Percentiles rank a stretch among this genome's conserved stretches.
Evolutionary conservation across 2,329 filamentous ascomycete genomes (phyloP).

Genomic region (Diaporthe nobilis): DNA sequence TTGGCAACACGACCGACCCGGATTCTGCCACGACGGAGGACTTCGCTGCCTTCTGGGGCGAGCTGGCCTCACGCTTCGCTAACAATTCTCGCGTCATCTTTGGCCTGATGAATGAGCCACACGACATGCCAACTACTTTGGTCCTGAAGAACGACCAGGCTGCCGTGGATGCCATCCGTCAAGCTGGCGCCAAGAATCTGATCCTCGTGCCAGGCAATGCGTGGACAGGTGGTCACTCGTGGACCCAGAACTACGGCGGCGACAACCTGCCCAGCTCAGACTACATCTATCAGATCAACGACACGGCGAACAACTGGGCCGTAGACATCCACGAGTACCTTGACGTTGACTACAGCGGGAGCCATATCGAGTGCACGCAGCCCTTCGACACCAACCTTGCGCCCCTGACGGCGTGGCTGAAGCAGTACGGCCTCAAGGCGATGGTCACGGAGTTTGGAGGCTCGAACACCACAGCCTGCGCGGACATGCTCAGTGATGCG

Average conservation of each 20-base stretch:
- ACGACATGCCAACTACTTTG: constrained; percentile 62
- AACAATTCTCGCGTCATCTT: constrained; percentile 64
- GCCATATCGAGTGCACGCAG: constrained; percentile 57
- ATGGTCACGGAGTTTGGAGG: constrained; percentile 66
- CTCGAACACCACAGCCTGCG: constrained; percentile 59
- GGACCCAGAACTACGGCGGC: constrained; percentile 56
- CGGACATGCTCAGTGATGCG: constrained; percentile 56
- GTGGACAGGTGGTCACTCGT: constrained; percentile 64
- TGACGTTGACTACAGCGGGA: constrained; percentile 63
- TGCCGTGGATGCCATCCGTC: constrained; percentile 60
- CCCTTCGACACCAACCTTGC: constrained; percentile 56
- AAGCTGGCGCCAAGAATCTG: constrained; percentile 59
- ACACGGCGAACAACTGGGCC: constrained; percentile 62
- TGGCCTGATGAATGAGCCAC: constrained; percentile 65
- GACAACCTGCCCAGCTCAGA: constrained; percentile 55
- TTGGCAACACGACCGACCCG: constrained; percentile 61
- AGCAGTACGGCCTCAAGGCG: constrained; percentile 60
- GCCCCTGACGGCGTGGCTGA: constrained; percentile 61
- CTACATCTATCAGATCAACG: constrained; percentile 58
- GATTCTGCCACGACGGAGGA: constrained; percentile 61
- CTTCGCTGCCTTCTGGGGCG: constrained; percentile 64
- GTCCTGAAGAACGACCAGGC: constrained; percentile 64
- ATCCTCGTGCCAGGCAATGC: constrained; percentile 64
- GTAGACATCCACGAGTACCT: constrained; percentile 67
- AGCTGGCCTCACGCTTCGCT: constrained; percentile 61